Conservation (phyloP, 805 yeast species). For the Kodamaea fukazawae region DNA sequence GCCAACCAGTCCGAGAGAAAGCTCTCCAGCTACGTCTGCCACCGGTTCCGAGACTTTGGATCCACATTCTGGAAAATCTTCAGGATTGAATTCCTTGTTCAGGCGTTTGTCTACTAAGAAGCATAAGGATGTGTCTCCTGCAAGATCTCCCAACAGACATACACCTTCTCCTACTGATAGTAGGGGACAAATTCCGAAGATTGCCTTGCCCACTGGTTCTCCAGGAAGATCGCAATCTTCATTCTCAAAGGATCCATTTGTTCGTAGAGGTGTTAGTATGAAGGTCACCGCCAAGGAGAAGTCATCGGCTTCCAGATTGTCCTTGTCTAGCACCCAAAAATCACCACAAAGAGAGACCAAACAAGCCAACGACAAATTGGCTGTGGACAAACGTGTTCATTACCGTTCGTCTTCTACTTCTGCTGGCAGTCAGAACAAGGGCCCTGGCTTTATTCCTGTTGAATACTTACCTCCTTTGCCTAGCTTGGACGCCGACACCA, state of each 20-base stretch:
- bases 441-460: slow-evolving; percentile 41
- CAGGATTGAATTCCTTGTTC: slow-evolving; percentile 36
- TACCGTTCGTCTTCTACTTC: slow-evolving; percentile 22
- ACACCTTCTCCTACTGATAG: slow-evolving; percentile 6
- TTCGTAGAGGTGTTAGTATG: slow-evolving; percentile 61
- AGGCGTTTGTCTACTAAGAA: slow-evolving; percentile 37
- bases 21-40: slow-evolving; percentile 12
- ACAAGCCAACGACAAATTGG: not conserved
- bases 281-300: slow-evolving; percentile 58
- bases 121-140: slow-evolving; percentile 15
- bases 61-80: slow-evolving; percentile 26
- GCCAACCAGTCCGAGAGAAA: slow-evolving; percentile 24
- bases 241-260: slow-evolving; percentile 37
- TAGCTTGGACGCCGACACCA: slow-evolving; percentile 31
- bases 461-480: slow-evolving; percentile 47
- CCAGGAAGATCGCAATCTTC: slow-evolving; percentile 11
- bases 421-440: slow-evolving; percentile 17
- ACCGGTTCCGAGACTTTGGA: slow-evolving; percentile 27
- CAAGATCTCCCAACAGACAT: not conserved
- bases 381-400: slow-evolving; percentile 13
- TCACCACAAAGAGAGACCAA: not conserved
- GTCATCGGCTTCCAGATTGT: slow-evolving; percentile 21
- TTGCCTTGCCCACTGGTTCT: slow-evolving; percentile 14
- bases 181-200: slow-evolving; percentile 2
- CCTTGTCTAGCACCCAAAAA: slow-evolving; percentile 9